Evolutionary conservation across 257 asterid species (phyloP).

Genomic region (Solanum chaucha): DNA sequence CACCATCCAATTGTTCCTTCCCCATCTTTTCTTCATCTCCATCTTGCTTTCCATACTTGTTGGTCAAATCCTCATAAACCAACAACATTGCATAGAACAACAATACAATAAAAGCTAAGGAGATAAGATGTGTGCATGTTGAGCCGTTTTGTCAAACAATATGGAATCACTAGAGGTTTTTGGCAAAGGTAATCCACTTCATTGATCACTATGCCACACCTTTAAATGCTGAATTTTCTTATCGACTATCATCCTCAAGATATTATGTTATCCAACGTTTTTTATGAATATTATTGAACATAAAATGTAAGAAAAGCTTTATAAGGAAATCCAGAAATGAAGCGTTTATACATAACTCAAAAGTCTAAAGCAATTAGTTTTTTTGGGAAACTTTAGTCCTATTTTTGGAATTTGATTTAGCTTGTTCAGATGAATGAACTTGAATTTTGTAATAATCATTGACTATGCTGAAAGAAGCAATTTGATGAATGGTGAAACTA

Average conservation of each 20-base stretch:
- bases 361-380: neutral
- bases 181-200: too few species aligned
- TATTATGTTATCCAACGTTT: neutral
- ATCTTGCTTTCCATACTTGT: neutral
- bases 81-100: too few species aligned
- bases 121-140: neutral
- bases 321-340: neutral
- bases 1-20: neutral
- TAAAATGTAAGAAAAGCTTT: neutral
- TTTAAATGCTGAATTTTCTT: neutral
- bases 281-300: neutral
- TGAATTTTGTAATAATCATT: neutral
- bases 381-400: neutral
- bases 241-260: neutral
- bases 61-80: neutral
- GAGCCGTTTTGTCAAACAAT: too few species aligned
- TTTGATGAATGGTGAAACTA: neutral
- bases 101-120: too few species aligned
- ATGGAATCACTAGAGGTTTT: too few species aligned
- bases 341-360: neutral
- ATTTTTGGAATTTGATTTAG: neutral
- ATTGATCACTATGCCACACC: too few species aligned
- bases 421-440: neutral
- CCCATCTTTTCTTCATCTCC: neutral
- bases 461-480: neutral